These are phyloP conservation scores for Coriaria nepalensis DNA, from an alignment of 306 rosid species.

Conservation along the genomic window DNA sequence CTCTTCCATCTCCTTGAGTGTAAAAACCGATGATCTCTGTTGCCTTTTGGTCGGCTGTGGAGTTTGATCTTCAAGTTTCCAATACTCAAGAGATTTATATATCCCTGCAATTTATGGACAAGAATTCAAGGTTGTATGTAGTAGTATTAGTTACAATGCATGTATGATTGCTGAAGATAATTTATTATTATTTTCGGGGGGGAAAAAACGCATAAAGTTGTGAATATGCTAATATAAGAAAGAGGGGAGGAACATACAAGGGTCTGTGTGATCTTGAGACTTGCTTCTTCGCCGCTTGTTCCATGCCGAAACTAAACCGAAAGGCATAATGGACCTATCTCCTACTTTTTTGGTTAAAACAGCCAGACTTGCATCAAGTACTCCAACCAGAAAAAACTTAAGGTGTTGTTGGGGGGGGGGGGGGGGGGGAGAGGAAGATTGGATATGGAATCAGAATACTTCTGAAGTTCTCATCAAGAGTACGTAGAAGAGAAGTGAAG, in stretches of 20 bases:
- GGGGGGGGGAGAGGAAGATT: too few relatives aligned
- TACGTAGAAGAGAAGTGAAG: conserved; percentile 50
- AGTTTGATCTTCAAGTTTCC: conserved; percentile 71
- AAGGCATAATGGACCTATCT: conserved; percentile 40
- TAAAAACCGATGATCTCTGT: conserved; percentile 71
- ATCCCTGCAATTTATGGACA: conserved; percentile 40
- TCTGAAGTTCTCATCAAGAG: conserved; percentile 1
- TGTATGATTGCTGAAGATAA: too few relatives aligned
- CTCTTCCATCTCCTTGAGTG: conserved; percentile 82
- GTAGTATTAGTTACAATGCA: too few relatives aligned
- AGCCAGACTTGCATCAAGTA: conserved; percentile 18
- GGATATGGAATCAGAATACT: too few relatives aligned
- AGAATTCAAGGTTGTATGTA: conserved; percentile 2
- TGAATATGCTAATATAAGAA: neutral
- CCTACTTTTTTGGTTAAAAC: conserved; percentile 14
- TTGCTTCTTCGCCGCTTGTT: conserved; percentile 84
- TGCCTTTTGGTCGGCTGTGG: conserved; percentile 43
- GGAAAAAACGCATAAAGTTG: conserved; percentile 1
- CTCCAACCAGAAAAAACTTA: conserved; percentile 16
- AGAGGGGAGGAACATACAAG: conserved; percentile 36
- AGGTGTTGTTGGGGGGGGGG: conserved; percentile 2
- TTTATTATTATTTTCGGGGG: too few relatives aligned
- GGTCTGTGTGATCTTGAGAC: conserved; percentile 62
- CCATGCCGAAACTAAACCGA: conserved; percentile 90
- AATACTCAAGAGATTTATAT: conserved; percentile 58